Base-by-base conservation (phyloP, 208 protist genomes). In the Wallacemonas collosoma region DNA sequence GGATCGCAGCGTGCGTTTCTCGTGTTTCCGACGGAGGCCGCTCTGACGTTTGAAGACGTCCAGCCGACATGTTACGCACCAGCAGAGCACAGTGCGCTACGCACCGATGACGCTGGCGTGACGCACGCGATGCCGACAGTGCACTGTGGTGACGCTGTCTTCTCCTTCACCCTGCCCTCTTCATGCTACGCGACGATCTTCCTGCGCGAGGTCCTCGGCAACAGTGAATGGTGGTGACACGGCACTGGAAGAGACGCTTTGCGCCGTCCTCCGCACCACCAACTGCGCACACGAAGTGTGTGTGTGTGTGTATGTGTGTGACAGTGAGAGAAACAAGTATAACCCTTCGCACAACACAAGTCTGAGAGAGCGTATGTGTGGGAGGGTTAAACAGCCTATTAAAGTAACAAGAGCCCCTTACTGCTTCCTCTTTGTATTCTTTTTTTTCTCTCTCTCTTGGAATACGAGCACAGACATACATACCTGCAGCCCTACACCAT, bases 101-200 rank as follows among this genome's bases (percentile, higher is more conserved):
- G 26, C 26, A 26, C 26, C 26, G 26, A 26, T 26, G 26, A 26
- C 26, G 26, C 26, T 26, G 26, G 26, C 26, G 26, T 26, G 26
- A 26, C n/a, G 73, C 75, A 1, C 60, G 41, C 1, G 64, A 79
- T 44, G 70, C 58, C 38, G 43, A 55, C 1, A 36, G 50, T 48
- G 51, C 44, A 57, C 12, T 53, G 39, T 5, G 75, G 70, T 75
- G 48, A 67, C 57, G 75, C 60, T 5, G 68, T 66, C 39, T 38
- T 93, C 36, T 80, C 76, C 17, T 94, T 95, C 72, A 63, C 50
- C 3, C 69, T 96, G 36, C 91, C 91, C 5, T 81, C 85, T n/a
- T 94, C 89, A 4, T 86, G 81, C 74, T 96, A 96, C 75, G 91
- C 91, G 9, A 96, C 91, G 26, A 72, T 96, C 9, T 83, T 91